Evolutionary conservation across 495 filamentous ascomycete genomes (phyloP).

Genomic region (Penicillium paxilli): DNA sequence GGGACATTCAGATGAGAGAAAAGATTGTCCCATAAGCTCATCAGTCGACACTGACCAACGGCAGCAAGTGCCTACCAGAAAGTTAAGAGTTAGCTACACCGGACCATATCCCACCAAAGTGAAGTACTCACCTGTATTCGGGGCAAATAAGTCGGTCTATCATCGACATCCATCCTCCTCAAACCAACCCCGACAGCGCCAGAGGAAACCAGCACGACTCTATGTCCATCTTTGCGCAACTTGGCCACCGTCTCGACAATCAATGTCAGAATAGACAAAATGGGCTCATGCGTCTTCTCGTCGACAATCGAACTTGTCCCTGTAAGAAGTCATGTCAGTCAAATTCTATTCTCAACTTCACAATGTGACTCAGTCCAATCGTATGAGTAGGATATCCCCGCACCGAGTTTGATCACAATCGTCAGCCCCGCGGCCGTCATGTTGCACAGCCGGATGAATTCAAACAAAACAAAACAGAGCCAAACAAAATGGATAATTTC

Average conservation of each 20-base stretch:
- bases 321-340: constrained; percentile 34
- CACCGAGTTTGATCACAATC: constrained; percentile 94
- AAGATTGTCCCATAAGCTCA: constrained; percentile 91
- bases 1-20: constrained; percentile 86
- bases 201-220: constrained; percentile 92
- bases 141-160: constrained; percentile 83
- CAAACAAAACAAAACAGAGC: background rate
- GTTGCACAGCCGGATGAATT: background rate
- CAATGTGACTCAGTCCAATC: background rate
- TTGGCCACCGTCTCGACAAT: constrained; percentile 91
- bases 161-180: constrained; percentile 84
- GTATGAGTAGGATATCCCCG: constrained; percentile 36
- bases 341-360: constrained; percentile 1
- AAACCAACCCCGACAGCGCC: constrained; percentile 94
- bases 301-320: constrained; percentile 98
- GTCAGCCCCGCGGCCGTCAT: constrained; percentile 50
- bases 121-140: constrained; percentile 65
- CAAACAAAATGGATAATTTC: too few species aligned
- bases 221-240: constrained; percentile 86
- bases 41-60: constrained; percentile 92
- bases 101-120: too few species aligned
- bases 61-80: constrained; percentile 79
- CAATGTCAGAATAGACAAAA: constrained; percentile 81
- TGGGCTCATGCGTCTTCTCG: constrained; percentile 95
- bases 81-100: constrained; percentile 5